phyloP scores from a whole-genome alignment of 2,329 filamentous ascomycete species.

The Trichophyton mentagrophytes region DNA sequence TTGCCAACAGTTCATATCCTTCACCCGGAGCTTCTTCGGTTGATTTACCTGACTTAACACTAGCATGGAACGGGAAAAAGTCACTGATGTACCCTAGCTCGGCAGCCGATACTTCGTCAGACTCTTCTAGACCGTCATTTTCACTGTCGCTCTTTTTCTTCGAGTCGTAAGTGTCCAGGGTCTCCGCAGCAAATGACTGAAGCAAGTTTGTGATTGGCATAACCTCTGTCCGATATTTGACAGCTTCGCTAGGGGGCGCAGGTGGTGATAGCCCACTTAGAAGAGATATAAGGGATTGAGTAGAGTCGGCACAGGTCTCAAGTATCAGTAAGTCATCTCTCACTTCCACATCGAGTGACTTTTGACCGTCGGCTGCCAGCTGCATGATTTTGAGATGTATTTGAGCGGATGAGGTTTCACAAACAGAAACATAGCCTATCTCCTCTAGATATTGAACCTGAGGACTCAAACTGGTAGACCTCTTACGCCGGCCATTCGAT shows the following conservation, averaged over 20 bases:
- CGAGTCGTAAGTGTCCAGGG: slow-evolving; percentile 11
- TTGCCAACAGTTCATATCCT: background rate
- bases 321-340: slow-evolving; percentile 77
- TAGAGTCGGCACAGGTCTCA: slow-evolving; percentile 94
- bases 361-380: slow-evolving; percentile 45
- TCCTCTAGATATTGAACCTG: slow-evolving; percentile 42
- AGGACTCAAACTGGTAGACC: slow-evolving; percentile 23
- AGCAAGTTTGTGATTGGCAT: slow-evolving; percentile 80
- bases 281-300: slow-evolving; percentile 73
- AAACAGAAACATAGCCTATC: slow-evolving; percentile 72
- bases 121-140: slow-evolving; percentile 27
- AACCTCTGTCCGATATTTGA: slow-evolving; percentile 76
- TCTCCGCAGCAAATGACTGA: slow-evolving; percentile 73
- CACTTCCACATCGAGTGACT: slow-evolving; percentile 65
- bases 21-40: slow-evolving; percentile 4
- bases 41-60: slow-evolving; percentile 16
- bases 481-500: slow-evolving; percentile 20
- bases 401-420: slow-evolving; percentile 72
- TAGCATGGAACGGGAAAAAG: slow-evolving; percentile 38
- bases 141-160: background rate
- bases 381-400: slow-evolving; percentile 49
- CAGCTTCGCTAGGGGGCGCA: slow-evolving; percentile 64
- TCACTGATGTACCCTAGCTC: slow-evolving; percentile 42
- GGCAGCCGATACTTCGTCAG: slow-evolving; percentile 28
- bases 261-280: slow-evolving; percentile 73